Conservation (phyloP, 768 basidiomycete genomes). For the Leccinum rimulosum region DNA sequence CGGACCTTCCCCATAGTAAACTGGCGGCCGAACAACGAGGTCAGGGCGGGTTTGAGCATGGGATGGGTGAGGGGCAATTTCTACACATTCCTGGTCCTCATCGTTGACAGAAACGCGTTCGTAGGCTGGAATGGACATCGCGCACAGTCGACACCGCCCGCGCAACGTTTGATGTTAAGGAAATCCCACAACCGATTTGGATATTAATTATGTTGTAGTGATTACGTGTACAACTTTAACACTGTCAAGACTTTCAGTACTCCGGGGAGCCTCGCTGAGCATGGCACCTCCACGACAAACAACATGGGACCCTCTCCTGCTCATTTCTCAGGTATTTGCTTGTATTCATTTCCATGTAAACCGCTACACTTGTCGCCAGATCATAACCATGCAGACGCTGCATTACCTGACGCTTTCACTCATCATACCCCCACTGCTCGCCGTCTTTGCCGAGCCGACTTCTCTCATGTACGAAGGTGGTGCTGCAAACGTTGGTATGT, state of each 20-base stretch:
- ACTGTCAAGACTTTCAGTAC: not conserved
- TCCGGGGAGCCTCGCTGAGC: not conserved
- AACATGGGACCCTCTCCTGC: conserved; percentile 87
- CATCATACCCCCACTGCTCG: conserved; percentile 76
- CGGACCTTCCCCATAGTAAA: conserved; percentile 73
- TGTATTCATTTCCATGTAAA: not conserved
- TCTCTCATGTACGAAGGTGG: conserved; percentile 76
- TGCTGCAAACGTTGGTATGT: conserved; percentile 72
- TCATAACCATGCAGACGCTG: conserved; percentile 87
- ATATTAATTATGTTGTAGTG: conserved; percentile 9
- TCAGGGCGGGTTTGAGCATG: conserved; percentile 7
- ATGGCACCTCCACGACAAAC: conserved; percentile 42
- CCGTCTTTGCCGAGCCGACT: conserved; percentile 68
- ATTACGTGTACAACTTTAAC: conserved; percentile 13
- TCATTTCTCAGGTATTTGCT: conserved; percentile 73
- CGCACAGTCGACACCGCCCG: not conserved
- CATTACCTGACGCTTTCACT: conserved; percentile 90
- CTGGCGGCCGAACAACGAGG: conserved; percentile 27
- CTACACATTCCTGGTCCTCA: conserved; percentile 18
- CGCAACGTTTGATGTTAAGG: not conserved
- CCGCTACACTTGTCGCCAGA: conserved; percentile 46
- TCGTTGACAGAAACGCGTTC: conserved; percentile 30
- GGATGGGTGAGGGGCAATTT: conserved; percentile 6
- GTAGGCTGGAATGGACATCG: conserved; percentile 31
- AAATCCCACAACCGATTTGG: not conserved